These are phyloP conservation scores for Naganishia randhawae DNA, from an alignment of 768 basidiomycete species.

Conservation along the genomic window DNA sequence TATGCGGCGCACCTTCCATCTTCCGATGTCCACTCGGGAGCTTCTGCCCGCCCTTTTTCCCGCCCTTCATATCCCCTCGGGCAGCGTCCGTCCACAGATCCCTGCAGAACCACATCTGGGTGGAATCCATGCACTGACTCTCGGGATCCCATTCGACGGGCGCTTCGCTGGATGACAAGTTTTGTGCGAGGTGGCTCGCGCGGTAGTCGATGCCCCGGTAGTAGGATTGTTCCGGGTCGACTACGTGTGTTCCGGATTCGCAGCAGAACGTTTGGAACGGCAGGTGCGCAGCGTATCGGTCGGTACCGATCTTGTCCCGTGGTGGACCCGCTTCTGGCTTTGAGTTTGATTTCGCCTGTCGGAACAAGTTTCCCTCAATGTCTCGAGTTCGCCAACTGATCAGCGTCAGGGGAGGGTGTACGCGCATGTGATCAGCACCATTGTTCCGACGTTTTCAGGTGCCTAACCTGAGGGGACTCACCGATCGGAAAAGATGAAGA, in stretches of 20 bases:
- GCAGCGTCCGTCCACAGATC: constrained; percentile 94
- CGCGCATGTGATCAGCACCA: neutral
- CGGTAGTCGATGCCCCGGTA: constrained; percentile 85
- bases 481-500: constrained; percentile 98
- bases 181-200: constrained; percentile 74
- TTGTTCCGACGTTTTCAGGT: neutral
- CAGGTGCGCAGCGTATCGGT: constrained; percentile 81
- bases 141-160: constrained; percentile 69
- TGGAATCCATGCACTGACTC: constrained; percentile 86
- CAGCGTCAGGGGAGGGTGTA: neutral
- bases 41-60: constrained; percentile 40
- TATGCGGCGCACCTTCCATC: constrained; percentile 27
- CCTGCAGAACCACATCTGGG: constrained; percentile 96
- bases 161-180: constrained; percentile 59
- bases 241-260: constrained; percentile 93
- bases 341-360: constrained; percentile 89
- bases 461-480: constrained; percentile 49
- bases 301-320: constrained; percentile 73
- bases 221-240: constrained; percentile 93
- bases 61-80: constrained; percentile 58
- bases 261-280: constrained; percentile 99
- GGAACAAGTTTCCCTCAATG: constrained; percentile 95
- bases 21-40: constrained; percentile 29
- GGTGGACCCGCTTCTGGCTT: constrained; percentile 88
- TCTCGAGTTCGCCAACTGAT: constrained; percentile 92